Conservation (phyloP, 805 yeast species). For the Metschnikowia kofuensis region DNA sequence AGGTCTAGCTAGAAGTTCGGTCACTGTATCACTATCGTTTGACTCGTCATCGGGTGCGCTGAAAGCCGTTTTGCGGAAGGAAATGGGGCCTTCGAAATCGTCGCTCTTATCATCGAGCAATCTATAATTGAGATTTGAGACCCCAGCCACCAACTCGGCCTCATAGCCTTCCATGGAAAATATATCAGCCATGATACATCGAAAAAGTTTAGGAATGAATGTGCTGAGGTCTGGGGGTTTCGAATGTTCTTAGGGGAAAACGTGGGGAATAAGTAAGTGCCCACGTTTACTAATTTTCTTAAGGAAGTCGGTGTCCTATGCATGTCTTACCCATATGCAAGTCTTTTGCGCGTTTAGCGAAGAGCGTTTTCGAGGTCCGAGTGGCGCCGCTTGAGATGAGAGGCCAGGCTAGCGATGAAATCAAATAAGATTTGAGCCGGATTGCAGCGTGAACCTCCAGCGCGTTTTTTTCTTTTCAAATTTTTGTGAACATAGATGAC, state of each 20-base stretch:
- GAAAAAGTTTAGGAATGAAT: not conserved
- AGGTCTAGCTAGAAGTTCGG: constrained; percentile 16
- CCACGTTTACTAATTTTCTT: not conserved
- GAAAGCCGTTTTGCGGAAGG: not conserved
- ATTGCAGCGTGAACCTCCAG: too few species aligned
- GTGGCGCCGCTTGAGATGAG: not conserved
- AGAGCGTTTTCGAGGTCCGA: not conserved
- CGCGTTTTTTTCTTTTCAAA: too few species aligned
- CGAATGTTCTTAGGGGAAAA: not conserved
- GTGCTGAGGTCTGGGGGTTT: too few species aligned
- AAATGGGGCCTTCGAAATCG: constrained; percentile 5
- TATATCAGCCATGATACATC: constrained; percentile 29
- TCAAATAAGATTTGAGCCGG: too few species aligned
- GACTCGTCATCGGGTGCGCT: constrained; percentile 7
- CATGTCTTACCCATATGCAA: not conserved
- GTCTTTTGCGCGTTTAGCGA: not conserved
- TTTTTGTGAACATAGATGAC: too few species aligned
- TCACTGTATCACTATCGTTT: constrained; percentile 16
- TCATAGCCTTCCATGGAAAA: constrained; percentile 37
- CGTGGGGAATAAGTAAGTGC: not conserved
- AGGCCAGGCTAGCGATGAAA: not conserved
- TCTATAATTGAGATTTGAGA: constrained; percentile 25
- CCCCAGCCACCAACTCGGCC: constrained; percentile 13
- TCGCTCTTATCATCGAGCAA: constrained; percentile 19
- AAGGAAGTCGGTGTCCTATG: not conserved